phyloP scores from a whole-genome alignment of 768 basidiomycete genomes.

The Trametopsis cervina region DNA sequence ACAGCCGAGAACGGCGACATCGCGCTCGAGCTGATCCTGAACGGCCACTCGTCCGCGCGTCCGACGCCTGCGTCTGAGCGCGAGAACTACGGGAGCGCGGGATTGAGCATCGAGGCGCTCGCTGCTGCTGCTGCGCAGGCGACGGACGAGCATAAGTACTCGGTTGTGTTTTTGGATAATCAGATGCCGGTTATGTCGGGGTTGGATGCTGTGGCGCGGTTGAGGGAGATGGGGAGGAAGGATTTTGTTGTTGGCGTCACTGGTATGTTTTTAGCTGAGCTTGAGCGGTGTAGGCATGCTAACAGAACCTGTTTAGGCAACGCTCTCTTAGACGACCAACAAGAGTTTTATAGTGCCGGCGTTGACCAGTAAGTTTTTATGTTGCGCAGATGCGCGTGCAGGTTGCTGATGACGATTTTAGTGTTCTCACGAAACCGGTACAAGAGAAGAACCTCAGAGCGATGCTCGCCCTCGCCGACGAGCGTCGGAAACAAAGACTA shows the following conservation, averaged over 20 bases:
- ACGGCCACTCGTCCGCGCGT: slow-evolving; percentile 17
- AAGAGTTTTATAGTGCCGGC: slow-evolving; percentile 68
- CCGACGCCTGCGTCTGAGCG: slow-evolving; percentile 17
- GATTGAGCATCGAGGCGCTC: slow-evolving; percentile 12
- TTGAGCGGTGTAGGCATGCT: slow-evolving; percentile 12
- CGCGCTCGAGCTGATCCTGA: slow-evolving; percentile 66
- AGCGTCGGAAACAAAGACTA: slow-evolving; percentile 24
- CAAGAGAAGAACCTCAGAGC: slow-evolving; percentile 41
- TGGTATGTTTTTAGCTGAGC: too few relatives aligned
- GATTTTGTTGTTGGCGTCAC: slow-evolving; percentile 81
- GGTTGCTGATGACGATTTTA: slow-evolving; percentile 20
- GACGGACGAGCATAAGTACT: slow-evolving; percentile 24
- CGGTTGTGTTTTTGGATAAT: slow-evolving; percentile 54
- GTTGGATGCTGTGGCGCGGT: slow-evolving; percentile 52
- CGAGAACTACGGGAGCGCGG: slow-evolving; percentile 26
- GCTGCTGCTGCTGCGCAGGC: background rate
- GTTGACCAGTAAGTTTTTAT: slow-evolving; percentile 53
- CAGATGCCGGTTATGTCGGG: slow-evolving; percentile 86
- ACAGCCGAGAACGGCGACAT: slow-evolving; percentile 79
- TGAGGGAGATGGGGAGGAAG: slow-evolving; percentile 56
- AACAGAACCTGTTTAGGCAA: slow-evolving; percentile 13
- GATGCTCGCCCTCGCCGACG: slow-evolving; percentile 35
- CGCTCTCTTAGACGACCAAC: slow-evolving; percentile 47
- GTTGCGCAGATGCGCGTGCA: background rate
- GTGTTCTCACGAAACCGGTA: slow-evolving; percentile 75